phyloP scores from a whole-genome alignment of 805 yeast species.

The Vanderwaltozyma verrucispora region DNA sequence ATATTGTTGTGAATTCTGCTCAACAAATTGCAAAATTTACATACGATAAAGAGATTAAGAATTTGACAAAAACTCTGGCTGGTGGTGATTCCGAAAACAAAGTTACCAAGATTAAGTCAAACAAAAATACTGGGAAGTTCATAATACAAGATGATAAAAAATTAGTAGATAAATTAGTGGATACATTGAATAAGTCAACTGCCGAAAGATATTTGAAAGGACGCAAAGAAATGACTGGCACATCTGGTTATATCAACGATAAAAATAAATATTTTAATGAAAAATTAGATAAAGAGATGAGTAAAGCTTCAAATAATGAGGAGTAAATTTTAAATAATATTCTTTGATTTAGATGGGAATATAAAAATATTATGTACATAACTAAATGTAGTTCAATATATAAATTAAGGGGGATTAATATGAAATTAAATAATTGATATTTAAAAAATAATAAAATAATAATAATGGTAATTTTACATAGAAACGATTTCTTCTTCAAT shows the following conservation, averaged over 20 bases:
- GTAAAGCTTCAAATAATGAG: too few species aligned
- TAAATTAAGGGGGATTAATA: not conserved
- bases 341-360: too few species aligned
- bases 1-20: constrained; percentile 2
- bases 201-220: constrained; percentile 11
- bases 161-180: constrained; percentile 13
- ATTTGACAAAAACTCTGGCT: constrained; percentile 1
- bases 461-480: not conserved
- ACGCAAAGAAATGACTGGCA: constrained; percentile 4
- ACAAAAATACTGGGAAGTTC: constrained; percentile 8
- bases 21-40: constrained; percentile 21
- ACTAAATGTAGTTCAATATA: too few species aligned
- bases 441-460: not conserved
- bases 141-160: constrained; percentile 12
- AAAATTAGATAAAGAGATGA: constrained; percentile 17
- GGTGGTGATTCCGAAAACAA: not conserved
- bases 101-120: constrained; percentile 3
- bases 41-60: constrained; percentile 21
- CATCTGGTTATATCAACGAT: constrained; percentile 21
- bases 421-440: not conserved
- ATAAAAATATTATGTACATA: not conserved
- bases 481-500: constrained; percentile 17
- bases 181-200: constrained; percentile 12
- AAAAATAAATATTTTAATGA: constrained; percentile 25
- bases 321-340: too few species aligned